phyloP scores from a whole-genome alignment of 306 rosid genomes.

The Medicago arabica region DNA sequence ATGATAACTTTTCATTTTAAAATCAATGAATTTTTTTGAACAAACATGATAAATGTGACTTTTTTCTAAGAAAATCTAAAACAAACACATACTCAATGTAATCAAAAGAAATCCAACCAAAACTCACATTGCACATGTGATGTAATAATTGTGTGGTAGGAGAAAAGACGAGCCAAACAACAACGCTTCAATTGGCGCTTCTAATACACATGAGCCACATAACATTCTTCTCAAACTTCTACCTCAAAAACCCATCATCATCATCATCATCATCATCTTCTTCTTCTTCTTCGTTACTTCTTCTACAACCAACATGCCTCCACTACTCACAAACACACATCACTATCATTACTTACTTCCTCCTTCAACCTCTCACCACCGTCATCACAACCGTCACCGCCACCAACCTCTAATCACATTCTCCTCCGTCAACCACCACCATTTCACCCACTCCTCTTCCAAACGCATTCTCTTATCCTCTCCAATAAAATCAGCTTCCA shows the following conservation, averaged over 20 bases:
- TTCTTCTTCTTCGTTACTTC: not conserved
- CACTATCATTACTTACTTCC: conserved; percentile 34
- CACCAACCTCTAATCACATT: conserved; percentile 17
- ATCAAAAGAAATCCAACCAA: too few species aligned
- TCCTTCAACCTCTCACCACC: conserved; percentile 43
- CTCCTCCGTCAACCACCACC: conserved; percentile 26
- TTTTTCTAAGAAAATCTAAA: too few species aligned
- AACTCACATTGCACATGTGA: not conserved
- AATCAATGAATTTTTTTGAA: too few species aligned
- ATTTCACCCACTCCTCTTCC: conserved; percentile 39
- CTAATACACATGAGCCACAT: not conserved
- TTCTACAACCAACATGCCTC: conserved; percentile 51
- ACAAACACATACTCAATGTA: too few species aligned
- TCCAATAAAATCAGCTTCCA: not conserved
- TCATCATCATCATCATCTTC: not conserved
- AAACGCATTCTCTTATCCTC: conserved; percentile 35
- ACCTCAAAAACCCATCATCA: not conserved
- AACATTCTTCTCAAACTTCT: not conserved
- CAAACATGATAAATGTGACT: too few species aligned
- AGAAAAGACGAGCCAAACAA: not conserved
- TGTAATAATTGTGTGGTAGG: not conserved
- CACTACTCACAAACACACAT: conserved; percentile 49
- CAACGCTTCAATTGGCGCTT: not conserved
- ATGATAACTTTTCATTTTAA: too few species aligned
- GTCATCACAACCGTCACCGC: not conserved